Base-by-base conservation (phyloP, 345 rosid genomes). In the Excoecaria cochinchinensis region DNA sequence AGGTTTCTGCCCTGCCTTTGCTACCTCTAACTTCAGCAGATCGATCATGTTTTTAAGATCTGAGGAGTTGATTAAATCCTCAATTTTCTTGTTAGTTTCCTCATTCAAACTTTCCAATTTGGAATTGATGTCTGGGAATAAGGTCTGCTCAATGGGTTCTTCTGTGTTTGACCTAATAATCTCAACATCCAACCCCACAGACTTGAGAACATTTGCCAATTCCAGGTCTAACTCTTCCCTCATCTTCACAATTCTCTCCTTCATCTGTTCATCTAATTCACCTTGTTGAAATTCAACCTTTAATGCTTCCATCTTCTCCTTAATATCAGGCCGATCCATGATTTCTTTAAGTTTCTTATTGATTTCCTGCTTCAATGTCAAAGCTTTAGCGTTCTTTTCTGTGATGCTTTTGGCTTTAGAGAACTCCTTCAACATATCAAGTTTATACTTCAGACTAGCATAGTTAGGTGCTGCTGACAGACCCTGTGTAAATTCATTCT, bases 381-480 rank as follows among this genome's bases (percentile, higher is more conserved):
- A 67, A 67, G 75, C 82, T 73, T 78, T 78, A 51, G 42, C 73
- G 74, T 79, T 80, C 85, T 73, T 77, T 67, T 85, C 79, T 40
- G 82, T 72, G 77, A 79, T 52, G 76, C 76, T 79, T 86, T 91
- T 84, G 81, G 89, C 89, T 83, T 79, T 83, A 56, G 90, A 76
- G 62, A 92, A 76, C 82, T 90, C 95, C 78, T 82, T 83, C 81
- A 92, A 84, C 95, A 85, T 88, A 83, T 86, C 87, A 70, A 89
- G 81, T 89, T 92, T 95, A 70, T 85, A 81, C 77, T 84, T 86
- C 74, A 95, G 84, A 82, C 75, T 88, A 38, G 79, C 74, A 73
- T 84, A 88, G 74, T 92, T 92, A 67, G 97, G 89, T 4, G 97
- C 93, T 0, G 80, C 79, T 51, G 84, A 58, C 58, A 92, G 76